phyloP scores from a whole-genome alignment of 1,139 yeast genomes.

The Sugiyamaella grinbergsii region DNA sequence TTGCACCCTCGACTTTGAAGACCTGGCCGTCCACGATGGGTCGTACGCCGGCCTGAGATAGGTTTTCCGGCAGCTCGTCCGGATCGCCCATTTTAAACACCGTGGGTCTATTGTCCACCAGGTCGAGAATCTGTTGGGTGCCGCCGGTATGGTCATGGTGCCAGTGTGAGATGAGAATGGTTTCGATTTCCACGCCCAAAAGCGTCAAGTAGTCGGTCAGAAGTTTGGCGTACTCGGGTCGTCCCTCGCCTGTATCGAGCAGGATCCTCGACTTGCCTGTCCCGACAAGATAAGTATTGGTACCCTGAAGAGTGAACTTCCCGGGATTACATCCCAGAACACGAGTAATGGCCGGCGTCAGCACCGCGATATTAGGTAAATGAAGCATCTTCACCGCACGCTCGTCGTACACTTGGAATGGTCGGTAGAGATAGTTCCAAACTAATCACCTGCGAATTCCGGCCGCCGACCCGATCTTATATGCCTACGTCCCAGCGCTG shows the following conservation, averaged over 20 bases:
- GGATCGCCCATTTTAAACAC: constrained; percentile 26
- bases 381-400: neutral
- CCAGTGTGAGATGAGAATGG: constrained; percentile 45
- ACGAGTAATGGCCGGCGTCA: constrained; percentile 44
- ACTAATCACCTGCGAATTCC: no score
- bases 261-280: constrained; percentile 40
- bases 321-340: constrained; percentile 47
- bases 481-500: no score
- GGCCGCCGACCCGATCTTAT: no score
- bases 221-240: constrained; percentile 36
- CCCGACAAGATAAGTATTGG: constrained; percentile 47
- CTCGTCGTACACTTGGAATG: neutral
- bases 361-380: constrained; percentile 38
- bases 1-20: constrained; percentile 40
- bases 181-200: constrained; percentile 37
- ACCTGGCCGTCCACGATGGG: constrained; percentile 37
- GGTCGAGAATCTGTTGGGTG: constrained; percentile 16
- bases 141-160: constrained; percentile 46
- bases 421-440: neutral
- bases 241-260: constrained; percentile 46
- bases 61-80: constrained; percentile 19
- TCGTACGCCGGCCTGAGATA: constrained; percentile 15
- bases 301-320: constrained; percentile 46
- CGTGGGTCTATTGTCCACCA: constrained; percentile 17
- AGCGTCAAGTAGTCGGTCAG: constrained; percentile 34